Evolutionary conservation across 345 rosid genomes (phyloP).

Genomic region (Pugionium dolabratum): DNA sequence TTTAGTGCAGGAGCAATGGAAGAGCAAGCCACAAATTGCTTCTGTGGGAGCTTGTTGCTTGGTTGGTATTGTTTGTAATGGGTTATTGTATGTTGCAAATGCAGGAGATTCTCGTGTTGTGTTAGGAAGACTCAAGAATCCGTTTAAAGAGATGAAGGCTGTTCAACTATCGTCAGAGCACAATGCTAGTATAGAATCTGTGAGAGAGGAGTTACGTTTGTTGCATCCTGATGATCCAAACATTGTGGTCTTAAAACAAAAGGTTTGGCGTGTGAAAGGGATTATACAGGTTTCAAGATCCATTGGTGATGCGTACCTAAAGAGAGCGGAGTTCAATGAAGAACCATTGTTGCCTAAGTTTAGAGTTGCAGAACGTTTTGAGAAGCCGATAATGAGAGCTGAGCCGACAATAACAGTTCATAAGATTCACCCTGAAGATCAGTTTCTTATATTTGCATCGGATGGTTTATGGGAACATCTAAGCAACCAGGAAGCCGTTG

Average conservation of each 20-base stretch:
- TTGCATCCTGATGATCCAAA: conserved; percentile 97
- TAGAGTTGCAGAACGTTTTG: conserved; percentile 69
- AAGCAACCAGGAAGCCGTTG: conserved; percentile 89
- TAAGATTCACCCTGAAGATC: conserved; percentile 72
- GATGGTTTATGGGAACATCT: conserved; percentile 99
- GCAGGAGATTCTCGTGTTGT: conserved; percentile 97
- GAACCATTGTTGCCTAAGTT: conserved; percentile 83
- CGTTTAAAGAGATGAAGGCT: conserved; percentile 66
- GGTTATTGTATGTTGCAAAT: conserved; percentile 78
- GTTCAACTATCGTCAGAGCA: conserved; percentile 87
- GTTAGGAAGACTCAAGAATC: conserved; percentile 62
- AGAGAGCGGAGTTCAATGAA: conserved; percentile 79
- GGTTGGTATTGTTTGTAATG: conserved; percentile 82
- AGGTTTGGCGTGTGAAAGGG: conserved; percentile 99
- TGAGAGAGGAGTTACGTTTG: conserved; percentile 81
- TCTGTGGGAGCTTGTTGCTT: conserved; percentile 93
- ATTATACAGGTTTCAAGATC: conserved; percentile 95
- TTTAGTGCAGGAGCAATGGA: conserved; percentile 72
- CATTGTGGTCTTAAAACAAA: conserved; percentile 85
- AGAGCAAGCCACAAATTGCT: conserved; percentile 75
- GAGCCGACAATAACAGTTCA: conserved; percentile 81
- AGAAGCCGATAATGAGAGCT: conserved; percentile 80
- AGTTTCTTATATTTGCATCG: conserved; percentile 92
- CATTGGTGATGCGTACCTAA: conserved; percentile 93
- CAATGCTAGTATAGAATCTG: conserved; percentile 80